Evolutionary conservation across 2,329 filamentous ascomycete genomes (phyloP), one percentile per base, ranked within the genome.

Genomic region (Aotearoamyces nothofagi): DNA sequence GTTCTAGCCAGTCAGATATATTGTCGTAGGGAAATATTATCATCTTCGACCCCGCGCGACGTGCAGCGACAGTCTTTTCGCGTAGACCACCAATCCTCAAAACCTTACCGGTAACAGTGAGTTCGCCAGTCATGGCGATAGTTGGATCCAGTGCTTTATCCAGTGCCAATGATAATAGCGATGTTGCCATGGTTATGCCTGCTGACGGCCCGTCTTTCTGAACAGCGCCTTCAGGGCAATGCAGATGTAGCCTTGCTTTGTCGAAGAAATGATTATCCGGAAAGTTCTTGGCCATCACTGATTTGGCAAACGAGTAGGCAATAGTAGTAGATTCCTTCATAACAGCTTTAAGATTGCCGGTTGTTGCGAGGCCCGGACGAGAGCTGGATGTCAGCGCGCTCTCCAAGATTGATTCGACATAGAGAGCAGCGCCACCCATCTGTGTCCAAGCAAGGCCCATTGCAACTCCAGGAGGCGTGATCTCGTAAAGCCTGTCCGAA

Each of bases 371-470:
- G 11, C 78, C 71, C 5, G 87, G 78, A 11, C 78, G 68, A 15
- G 81, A 87, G 33, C 67, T 66, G 15, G 75, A 65, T 8, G 72
- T 72, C 26, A 96, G 66, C 0, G 80, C 72, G 35, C 75, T 79
- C 51, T 98, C 86, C 29, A 98, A 61, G 37, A 98, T 96, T 1
- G 86, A 92, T 56, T 98, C 90, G 33, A 98, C 82, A 54, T 98
- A 98, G 51, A 98, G 75, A 29, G 90, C 90, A 4, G 90, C 83
- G 34, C 90, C 90, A 36, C 90, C 90, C 70, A 98, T 83, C 48
- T 84, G 82, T 5, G 92, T 98, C 90, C 90, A 98, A 5, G 90
- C 90, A 29, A 98, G 69, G 39, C 90, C 90, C 90, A 98, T 96
- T 13, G 86, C 81, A 10, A 98, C 90, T 54, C 90, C 90, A 2